Conservation (phyloP, 2,329 filamentous ascomycete species). For the Pseudopithomyces chartarum region DNA sequence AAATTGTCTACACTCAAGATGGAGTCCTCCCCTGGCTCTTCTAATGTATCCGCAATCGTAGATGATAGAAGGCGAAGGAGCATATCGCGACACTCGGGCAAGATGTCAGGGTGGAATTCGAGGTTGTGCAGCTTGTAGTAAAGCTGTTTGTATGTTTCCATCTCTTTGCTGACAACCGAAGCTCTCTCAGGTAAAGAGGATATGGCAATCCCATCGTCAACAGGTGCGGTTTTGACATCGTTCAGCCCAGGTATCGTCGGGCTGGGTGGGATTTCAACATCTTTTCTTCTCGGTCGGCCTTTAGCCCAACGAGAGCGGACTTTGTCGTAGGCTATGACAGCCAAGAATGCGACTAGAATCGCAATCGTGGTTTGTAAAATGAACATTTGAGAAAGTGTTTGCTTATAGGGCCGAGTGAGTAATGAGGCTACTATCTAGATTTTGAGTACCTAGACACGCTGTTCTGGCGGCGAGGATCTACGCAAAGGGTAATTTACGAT, state of each 20-base stretch:
- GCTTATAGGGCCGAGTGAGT: background rate
- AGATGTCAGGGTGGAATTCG: conserved; percentile 42
- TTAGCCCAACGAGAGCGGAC: conserved; percentile 16
- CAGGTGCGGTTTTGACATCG: background rate
- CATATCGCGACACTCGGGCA: conserved; percentile 39
- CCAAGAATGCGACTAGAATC: conserved; percentile 25
- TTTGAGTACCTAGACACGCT: background rate
- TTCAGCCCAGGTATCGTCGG: conserved; percentile 8
- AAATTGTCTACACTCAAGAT: conserved; percentile 43
- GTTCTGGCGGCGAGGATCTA: background rate
- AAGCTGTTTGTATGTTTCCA: conserved; percentile 35
- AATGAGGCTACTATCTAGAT: background rate
- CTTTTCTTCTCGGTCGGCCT: conserved; percentile 18
- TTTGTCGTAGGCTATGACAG: conserved; percentile 22
- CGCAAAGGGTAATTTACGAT: background rate
- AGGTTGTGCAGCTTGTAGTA: conserved; percentile 51
- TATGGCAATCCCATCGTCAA: background rate
- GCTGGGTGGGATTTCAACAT: conserved; percentile 19
- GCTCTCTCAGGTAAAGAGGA: background rate
- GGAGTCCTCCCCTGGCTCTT: conserved; percentile 10
- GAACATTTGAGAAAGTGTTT: conserved; percentile 17
- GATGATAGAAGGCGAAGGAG: conserved; percentile 45
- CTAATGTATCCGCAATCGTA: conserved; percentile 29
- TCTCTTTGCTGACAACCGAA: background rate
- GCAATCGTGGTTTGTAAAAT: conserved; percentile 27